Conservation (phyloP, 2,329 filamentous ascomycete genomes). For the Trichoderma sp. region DNA sequence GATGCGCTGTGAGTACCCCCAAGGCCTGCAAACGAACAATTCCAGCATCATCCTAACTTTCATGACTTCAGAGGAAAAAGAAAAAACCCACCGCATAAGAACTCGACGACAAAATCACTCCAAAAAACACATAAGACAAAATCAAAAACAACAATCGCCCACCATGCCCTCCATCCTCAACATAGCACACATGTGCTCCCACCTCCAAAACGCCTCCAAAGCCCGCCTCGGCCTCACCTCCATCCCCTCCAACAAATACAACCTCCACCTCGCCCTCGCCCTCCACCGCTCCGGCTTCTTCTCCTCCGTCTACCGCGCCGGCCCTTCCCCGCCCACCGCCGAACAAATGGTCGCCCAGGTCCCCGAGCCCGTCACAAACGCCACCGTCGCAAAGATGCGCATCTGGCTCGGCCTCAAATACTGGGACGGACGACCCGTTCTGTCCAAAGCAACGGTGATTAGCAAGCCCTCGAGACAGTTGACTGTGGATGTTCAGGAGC, state of each 20-base stretch:
- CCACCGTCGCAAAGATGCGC: slow-evolving; percentile 72
- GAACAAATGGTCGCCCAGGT: slow-evolving; percentile 47
- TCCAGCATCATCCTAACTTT: neutral
- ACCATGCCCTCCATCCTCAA: slow-evolving; percentile 59
- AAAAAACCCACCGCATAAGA: neutral
- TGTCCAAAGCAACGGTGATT: slow-evolving; percentile 66
- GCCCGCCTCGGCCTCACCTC: slow-evolving; percentile 85
- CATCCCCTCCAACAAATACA: slow-evolving; percentile 76
- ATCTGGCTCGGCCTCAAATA: slow-evolving; percentile 93
- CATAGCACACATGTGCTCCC: slow-evolving; percentile 80
- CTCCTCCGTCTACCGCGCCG: slow-evolving; percentile 72
- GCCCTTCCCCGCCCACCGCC: slow-evolving; percentile 55
- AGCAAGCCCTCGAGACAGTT: slow-evolving; percentile 75
- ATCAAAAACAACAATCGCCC: neutral
- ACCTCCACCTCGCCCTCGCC: slow-evolving; percentile 72
- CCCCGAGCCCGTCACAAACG: slow-evolving; percentile 61
- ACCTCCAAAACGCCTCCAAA: slow-evolving; percentile 85
- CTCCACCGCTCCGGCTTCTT: slow-evolving; percentile 84
- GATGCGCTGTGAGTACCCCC: neutral
- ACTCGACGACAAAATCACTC: too few species aligned
- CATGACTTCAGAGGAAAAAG: neutral
- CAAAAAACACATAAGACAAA: neutral
- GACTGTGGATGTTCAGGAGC: slow-evolving; percentile 61
- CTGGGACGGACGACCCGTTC: slow-evolving; percentile 77
- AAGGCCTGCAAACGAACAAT: neutral